phyloP scores from a whole-genome alignment of 140 eudicot genomes.

The Erigeron philadelphicus region DNA sequence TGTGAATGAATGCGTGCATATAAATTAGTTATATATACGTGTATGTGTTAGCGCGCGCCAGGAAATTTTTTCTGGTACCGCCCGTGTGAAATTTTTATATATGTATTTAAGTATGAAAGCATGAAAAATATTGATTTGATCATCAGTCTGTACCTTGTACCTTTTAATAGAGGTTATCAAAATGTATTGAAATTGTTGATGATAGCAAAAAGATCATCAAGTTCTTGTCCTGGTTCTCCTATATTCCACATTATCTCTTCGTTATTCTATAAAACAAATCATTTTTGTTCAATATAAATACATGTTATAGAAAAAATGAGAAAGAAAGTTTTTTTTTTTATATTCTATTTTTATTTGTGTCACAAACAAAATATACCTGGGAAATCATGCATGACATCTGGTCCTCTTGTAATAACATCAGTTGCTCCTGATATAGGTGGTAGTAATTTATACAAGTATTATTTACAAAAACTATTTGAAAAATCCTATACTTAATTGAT shows the following conservation, averaged over 20 bases:
- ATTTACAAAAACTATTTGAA: not conserved
- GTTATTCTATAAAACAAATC: constrained; percentile 32
- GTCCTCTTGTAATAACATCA: constrained; percentile 39
- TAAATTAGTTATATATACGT: too few relatives aligned
- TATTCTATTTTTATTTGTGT: not conserved
- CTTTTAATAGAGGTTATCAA: constrained; percentile 9
- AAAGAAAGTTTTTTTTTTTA: not conserved
- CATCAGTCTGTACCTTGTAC: not conserved
- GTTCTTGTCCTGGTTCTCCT: constrained; percentile 52
- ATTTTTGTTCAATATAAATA: not conserved
- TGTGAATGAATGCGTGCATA: too few relatives aligned
- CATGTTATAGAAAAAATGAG: not conserved
- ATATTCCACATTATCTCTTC: constrained; percentile 51
- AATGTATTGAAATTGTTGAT: constrained; percentile 38
- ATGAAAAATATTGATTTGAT: too few relatives aligned
- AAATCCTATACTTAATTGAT: not conserved
- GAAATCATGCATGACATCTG: constrained; percentile 36
- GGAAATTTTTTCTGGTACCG: too few relatives aligned
- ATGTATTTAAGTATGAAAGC: not conserved
- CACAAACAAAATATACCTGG: constrained; percentile 32
- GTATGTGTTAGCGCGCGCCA: too few relatives aligned
- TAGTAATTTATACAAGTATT: constrained; percentile 1
- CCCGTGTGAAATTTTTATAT: too few relatives aligned
- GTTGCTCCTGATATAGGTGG: constrained; percentile 27
- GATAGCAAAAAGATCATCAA: constrained; percentile 42